These are phyloP conservation scores for Dactylella cylindrospora DNA, from an alignment of 2,329 filamentous ascomycete genomes.

Conservation along the genomic window DNA sequence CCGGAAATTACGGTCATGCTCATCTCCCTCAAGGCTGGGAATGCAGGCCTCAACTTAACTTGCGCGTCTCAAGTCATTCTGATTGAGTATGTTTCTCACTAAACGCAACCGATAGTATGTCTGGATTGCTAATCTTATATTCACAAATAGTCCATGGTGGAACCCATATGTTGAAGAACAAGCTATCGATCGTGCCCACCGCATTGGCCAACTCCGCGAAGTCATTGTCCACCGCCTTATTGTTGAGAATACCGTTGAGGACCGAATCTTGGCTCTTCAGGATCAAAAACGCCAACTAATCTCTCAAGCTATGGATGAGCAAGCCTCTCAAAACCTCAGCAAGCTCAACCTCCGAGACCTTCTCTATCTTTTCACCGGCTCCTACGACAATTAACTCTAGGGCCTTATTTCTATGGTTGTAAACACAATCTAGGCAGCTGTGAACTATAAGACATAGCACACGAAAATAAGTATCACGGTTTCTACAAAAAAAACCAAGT, in stretches of 20 bases:
- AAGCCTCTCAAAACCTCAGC: slow-evolving; percentile 66
- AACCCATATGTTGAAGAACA: slow-evolving; percentile 92
- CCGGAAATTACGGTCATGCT: slow-evolving; percentile 68
- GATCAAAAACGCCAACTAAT: slow-evolving; percentile 76
- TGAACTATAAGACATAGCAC: no score
- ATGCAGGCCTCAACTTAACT: slow-evolving; percentile 82
- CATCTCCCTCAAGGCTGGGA: slow-evolving; percentile 76
- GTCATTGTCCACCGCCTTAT: slow-evolving; percentile 81
- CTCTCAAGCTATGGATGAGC: slow-evolving; percentile 76
- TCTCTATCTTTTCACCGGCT: slow-evolving; percentile 59
- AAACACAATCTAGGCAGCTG: no score
- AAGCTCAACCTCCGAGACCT: slow-evolving; percentile 68
- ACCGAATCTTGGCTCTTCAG: slow-evolving; percentile 78
- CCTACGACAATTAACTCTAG: slow-evolving; percentile 2
- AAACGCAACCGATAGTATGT: no score
- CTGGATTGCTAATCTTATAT: slow-evolving; percentile 13
- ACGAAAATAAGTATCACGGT: not conserved
- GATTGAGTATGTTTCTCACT: slow-evolving; percentile 64
- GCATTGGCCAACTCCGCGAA: slow-evolving; percentile 74
- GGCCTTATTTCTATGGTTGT: slow-evolving; percentile 39
- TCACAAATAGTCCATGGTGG: slow-evolving; percentile 30
- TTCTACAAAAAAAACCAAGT: no score
- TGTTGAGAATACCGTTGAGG: slow-evolving; percentile 77
- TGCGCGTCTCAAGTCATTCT: slow-evolving; percentile 83
- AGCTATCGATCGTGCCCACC: slow-evolving; percentile 84